Conservation (phyloP, 495 filamentous ascomycete species). For the Xylona heveae region DNA sequence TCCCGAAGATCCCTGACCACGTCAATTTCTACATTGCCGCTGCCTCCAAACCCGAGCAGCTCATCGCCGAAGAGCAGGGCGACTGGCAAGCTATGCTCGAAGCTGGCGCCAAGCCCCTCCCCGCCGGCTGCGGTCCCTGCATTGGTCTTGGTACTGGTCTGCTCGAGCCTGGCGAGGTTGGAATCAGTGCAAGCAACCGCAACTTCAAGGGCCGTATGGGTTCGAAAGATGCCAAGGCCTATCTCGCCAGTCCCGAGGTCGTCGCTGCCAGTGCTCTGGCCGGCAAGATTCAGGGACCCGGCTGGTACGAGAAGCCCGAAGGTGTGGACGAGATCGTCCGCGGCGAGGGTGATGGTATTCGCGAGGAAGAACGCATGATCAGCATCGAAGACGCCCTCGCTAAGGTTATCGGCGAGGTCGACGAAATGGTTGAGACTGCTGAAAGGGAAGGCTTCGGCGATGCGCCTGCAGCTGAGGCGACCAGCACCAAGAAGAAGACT, state of each 20-base stretch:
- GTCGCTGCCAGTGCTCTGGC: constrained; percentile 73
- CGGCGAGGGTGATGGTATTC: constrained; percentile 48
- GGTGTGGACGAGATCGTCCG: constrained; percentile 41
- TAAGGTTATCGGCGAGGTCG: constrained; percentile 42
- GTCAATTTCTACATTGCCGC: constrained; percentile 87
- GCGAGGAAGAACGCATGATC: constrained; percentile 34
- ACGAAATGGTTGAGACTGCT: constrained; percentile 33
- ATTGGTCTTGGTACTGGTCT: constrained; percentile 78
- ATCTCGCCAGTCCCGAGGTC: constrained; percentile 77
- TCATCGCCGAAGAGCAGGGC: constrained; percentile 54
- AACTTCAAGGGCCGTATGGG: constrained; percentile 96
- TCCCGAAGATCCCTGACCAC: constrained; percentile 52
- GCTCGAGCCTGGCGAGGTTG: constrained; percentile 66
- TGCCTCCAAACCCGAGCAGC: constrained; percentile 63
- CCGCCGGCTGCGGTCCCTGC: constrained; percentile 71
- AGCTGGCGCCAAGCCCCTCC: constrained; percentile 55
- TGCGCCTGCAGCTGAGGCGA: neutral
- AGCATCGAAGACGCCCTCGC: constrained; percentile 46
- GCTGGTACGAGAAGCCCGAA: constrained; percentile 53
- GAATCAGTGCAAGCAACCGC: constrained; percentile 74
- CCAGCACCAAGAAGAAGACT: constrained; percentile 20
- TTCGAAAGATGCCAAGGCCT: constrained; percentile 58
- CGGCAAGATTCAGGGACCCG: constrained; percentile 61
- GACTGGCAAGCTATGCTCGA: constrained; percentile 75
- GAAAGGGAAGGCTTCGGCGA: constrained; percentile 14